Evolutionary conservation across 768 basidiomycete species (phyloP).

Genomic region (Harrya chromipes): DNA sequence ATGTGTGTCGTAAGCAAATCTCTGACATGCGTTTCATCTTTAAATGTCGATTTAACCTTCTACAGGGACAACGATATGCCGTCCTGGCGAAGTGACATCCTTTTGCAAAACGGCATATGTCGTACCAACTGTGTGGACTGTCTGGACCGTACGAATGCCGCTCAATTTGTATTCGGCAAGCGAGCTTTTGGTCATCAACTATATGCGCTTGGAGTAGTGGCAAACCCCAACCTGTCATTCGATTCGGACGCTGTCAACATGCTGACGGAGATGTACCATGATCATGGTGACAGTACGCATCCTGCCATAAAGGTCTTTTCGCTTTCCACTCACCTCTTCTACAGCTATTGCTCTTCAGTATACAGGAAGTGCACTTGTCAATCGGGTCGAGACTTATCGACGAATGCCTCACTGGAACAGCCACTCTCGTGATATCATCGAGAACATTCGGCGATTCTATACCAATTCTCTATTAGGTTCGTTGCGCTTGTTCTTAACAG

Average conservation of each 20-base stretch:
- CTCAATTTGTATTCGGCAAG: constrained; percentile 96
- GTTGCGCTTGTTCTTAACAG: neutral
- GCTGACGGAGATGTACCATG: constrained; percentile 98
- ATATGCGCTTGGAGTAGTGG: constrained; percentile 88
- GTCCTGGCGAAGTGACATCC: constrained; percentile 62
- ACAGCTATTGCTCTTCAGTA: constrained; percentile 93
- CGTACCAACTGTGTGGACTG: constrained; percentile 98
- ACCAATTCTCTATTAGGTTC: constrained; percentile 88
- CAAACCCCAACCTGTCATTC: constrained; percentile 80
- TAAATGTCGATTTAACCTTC: neutral
- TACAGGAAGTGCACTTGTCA: constrained; percentile 94
- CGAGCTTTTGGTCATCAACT: constrained; percentile 93
- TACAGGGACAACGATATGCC: constrained; percentile 30
- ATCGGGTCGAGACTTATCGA: constrained; percentile 93
- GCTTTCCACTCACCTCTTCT: neutral
- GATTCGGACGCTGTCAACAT: constrained; percentile 96
- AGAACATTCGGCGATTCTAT: constrained; percentile 92
- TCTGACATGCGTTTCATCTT: neutral
- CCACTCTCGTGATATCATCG: constrained; percentile 94
- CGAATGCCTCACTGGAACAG: constrained; percentile 97
- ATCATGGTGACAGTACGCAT: constrained; percentile 87
- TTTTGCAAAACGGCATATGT: constrained; percentile 88
- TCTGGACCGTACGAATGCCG: constrained; percentile 93
- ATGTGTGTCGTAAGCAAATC: constrained; percentile 33
- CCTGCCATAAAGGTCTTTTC: neutral